Evolutionary conservation across 139 green algal genomes (phyloP).

Genomic region (Coccomyxa sp.): DNA sequence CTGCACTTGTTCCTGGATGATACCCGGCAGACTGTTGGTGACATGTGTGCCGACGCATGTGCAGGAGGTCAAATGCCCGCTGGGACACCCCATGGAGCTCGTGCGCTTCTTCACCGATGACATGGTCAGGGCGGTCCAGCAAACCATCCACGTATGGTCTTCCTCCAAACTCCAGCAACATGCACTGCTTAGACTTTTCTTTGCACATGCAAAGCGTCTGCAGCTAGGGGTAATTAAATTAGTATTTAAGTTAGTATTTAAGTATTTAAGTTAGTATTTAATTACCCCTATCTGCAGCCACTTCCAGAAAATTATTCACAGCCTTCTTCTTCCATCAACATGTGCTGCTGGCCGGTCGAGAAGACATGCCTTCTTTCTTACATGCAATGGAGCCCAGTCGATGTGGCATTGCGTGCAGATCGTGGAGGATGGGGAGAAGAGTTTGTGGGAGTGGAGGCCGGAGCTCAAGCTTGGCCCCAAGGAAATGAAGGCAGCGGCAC

Average conservation of each 20-base stretch:
- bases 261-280: background rate
- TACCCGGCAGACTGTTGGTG: background rate
- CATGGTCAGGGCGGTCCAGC: background rate
- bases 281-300: background rate
- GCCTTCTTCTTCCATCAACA: no score
- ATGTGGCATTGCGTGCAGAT: no score
- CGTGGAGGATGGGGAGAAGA: no score
- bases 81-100: background rate
- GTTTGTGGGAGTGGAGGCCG: no score
- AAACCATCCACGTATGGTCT: background rate
- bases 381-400: no score
- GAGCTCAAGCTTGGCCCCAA: no score
- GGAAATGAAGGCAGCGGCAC: no score
- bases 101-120: background rate
- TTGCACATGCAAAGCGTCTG: no score
- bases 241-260: background rate
- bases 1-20: background rate
- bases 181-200: no score
- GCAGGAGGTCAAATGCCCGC: background rate
- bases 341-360: no score
- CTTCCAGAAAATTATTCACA: background rate
- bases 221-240: background rate
- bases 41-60: background rate
- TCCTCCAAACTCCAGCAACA: background rate
- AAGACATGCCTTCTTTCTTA: no score